phyloP scores from a whole-genome alignment of 768 basidiomycete genomes.

The Suillus subalutaceus region DNA sequence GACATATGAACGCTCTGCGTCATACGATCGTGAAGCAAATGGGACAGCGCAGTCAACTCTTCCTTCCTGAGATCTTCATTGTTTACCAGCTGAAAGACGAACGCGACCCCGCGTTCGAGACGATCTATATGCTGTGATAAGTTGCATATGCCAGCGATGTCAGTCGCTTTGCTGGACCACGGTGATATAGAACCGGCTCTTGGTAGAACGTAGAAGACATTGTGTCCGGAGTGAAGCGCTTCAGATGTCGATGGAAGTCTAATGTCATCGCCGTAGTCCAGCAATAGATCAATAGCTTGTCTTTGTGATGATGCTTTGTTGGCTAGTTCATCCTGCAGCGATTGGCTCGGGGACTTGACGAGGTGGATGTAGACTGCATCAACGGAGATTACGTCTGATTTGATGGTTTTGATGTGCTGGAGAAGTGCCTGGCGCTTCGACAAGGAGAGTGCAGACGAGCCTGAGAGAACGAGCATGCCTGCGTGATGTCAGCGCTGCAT shows the following conservation, averaged over 20 bases:
- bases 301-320: conserved; percentile 47
- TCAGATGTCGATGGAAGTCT: conserved; percentile 47
- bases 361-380: conserved; percentile 90
- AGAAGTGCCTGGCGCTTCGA: conserved; percentile 74
- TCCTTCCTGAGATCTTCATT: conserved; percentile 43
- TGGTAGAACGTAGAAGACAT: conserved; percentile 75
- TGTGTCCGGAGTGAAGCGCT: conserved; percentile 35
- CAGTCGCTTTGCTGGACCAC: conserved; percentile 99
- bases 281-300: conserved; percentile 64
- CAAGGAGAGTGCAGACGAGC: conserved; percentile 74
- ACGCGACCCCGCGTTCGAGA: conserved; percentile 83
- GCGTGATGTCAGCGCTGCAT: not conserved
- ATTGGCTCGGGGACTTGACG: conserved; percentile 59
- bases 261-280: conserved; percentile 85
- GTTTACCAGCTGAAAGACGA: conserved; percentile 56
- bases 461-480: conserved; percentile 78
- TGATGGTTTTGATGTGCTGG: conserved; percentile 52
- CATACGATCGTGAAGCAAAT: conserved; percentile 94
- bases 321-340: conserved; percentile 50
- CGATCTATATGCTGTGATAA: conserved; percentile 73
- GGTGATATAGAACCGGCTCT: conserved; percentile 92
- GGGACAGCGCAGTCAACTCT: conserved; percentile 57
- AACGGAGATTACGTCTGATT: conserved; percentile 61
- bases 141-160: conserved; percentile 88
- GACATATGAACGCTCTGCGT: conserved; percentile 75